Conservation (phyloP, 1,284 basidiomycete species). For the Austroboletus rostrupii region DNA sequence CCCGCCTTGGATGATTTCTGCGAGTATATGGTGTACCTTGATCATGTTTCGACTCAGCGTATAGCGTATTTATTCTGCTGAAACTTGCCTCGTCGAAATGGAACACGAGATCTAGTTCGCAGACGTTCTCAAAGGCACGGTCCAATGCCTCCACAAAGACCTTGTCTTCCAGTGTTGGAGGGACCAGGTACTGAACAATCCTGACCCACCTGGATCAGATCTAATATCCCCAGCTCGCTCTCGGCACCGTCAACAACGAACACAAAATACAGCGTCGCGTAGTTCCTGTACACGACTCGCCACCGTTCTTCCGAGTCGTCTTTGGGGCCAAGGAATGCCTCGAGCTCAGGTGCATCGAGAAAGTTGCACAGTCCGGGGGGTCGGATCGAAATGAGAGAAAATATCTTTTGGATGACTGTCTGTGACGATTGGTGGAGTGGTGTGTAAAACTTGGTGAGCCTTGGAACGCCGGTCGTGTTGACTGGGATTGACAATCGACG, state of each 20-base stretch:
- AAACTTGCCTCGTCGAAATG: conserved; percentile 90
- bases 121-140: conserved; percentile 95
- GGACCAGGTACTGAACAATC: not conserved
- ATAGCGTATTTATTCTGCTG: not conserved
- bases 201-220: conserved; percentile 86
- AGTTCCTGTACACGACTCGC: conserved; percentile 79
- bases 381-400: conserved; percentile 75
- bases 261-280: conserved; percentile 96
- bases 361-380: conserved; percentile 86
- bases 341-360: conserved; percentile 86
- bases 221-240: conserved; percentile 93
- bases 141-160: conserved; percentile 98
- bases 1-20: conserved; percentile 95
- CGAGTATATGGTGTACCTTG: conserved; percentile 87
- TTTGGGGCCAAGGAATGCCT: conserved; percentile 64
- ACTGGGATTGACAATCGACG: conserved; percentile 42
- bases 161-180: conserved; percentile 32
- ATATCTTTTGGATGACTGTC: conserved; percentile 79
- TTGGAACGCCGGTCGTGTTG: conserved; percentile 85
- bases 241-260: conserved; percentile 95
- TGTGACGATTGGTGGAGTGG: conserved; percentile 74
- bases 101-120: conserved; percentile 97
- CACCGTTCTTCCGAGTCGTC: conserved; percentile 56
- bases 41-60: conserved; percentile 7
- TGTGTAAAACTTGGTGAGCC: conserved; percentile 95